Conservation (phyloP, 169 alveolate species). For the Babesia sp. region DNA sequence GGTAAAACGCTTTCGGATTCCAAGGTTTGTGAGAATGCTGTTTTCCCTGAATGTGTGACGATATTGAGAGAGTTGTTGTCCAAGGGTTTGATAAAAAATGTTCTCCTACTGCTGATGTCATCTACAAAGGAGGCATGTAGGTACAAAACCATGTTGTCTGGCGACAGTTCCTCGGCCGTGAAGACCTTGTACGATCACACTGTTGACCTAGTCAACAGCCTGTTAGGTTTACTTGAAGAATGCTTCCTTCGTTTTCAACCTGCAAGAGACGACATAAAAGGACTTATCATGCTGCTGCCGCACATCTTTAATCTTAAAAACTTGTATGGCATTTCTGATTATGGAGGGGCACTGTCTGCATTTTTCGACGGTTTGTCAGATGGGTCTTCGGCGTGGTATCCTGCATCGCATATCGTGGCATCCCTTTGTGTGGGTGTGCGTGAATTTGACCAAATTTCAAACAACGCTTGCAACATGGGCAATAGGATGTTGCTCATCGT, state of each 20-base stretch:
- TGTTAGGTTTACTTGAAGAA: constrained; percentile 15
- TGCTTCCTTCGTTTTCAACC: constrained; percentile 46
- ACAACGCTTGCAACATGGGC: constrained; percentile 28
- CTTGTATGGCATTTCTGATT: constrained; percentile 29
- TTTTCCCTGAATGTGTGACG: constrained; percentile 48
- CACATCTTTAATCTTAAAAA: constrained; percentile 24
- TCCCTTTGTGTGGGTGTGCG: constrained; percentile 30
- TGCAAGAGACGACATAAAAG: constrained; percentile 17
- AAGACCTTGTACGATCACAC: constrained; percentile 11
- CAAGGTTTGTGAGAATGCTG: background rate
- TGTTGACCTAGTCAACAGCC: constrained; percentile 15
- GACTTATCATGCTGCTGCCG: constrained; percentile 43
- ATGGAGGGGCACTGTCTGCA: background rate
- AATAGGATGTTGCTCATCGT: constrained; percentile 16
- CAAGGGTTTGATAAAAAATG: constrained; percentile 39
- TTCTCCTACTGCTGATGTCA: constrained; percentile 34
- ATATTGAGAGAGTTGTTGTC: constrained; percentile 24
- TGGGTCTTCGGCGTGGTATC: constrained; percentile 42
- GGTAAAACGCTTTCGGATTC: background rate
- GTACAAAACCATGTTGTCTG: constrained; percentile 16
- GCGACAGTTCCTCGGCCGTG: background rate
- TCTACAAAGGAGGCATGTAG: constrained; percentile 43
- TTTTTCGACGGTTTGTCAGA: constrained; percentile 32
- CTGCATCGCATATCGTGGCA: constrained; percentile 6
- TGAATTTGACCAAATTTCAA: constrained; percentile 38